phyloP scores from a whole-genome alignment of 371 early-diverging fungal species.

The Mucor lusitanicus region DNA sequence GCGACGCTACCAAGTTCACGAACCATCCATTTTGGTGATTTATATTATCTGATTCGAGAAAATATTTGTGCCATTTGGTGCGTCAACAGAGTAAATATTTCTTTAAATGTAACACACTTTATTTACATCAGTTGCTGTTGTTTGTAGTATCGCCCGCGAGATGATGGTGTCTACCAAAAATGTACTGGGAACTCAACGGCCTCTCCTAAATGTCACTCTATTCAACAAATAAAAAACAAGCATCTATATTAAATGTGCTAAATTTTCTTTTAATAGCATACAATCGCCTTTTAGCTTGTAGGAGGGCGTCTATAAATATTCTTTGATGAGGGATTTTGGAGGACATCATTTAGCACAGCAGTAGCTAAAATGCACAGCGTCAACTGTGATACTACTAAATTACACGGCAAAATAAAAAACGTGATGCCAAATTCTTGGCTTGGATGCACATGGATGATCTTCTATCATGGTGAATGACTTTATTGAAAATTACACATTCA shows the following conservation, averaged over 20 bases:
- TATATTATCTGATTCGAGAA: too few species aligned
- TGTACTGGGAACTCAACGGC: too few species aligned
- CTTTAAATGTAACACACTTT: too few species aligned
- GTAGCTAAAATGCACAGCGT: not conserved
- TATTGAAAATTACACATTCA: not conserved
- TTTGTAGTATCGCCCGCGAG: too few species aligned
- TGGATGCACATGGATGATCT: not conserved
- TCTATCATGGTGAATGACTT: not conserved
- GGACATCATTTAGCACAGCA: not conserved
- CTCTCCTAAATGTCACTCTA: not conserved
- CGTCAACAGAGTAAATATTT: too few species aligned
- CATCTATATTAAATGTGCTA: not conserved
- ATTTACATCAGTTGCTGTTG: too few species aligned
- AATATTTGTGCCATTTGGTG: too few species aligned
- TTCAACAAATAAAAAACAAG: not conserved
- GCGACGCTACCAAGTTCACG: not conserved
- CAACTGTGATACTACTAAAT: not conserved
- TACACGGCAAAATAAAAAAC: not conserved
- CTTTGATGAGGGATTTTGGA: not conserved
- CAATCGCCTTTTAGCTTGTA: not conserved
- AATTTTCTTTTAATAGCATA: not conserved
- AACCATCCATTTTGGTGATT: too few species aligned
- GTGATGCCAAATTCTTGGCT: not conserved
- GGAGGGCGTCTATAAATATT: not conserved
- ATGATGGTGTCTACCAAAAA: not conserved